Base-by-base conservation (phyloP, 768 basidiomycete species). In the Hygrocybe coccinea region DNA sequence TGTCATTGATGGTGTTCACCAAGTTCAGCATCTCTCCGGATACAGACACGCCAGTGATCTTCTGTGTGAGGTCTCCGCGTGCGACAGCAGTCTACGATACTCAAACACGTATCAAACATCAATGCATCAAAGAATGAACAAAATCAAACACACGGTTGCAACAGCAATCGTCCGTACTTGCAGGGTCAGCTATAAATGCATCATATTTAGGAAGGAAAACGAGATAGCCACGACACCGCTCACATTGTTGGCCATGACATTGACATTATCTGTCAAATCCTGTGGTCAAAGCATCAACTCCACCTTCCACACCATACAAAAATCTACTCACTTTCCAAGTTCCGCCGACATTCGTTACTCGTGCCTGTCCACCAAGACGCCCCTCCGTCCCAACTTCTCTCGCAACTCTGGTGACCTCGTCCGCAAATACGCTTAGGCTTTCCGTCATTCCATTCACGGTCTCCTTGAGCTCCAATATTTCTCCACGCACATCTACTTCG, bases 341-440 rank as follows among this genome's bases (percentile, higher is more conserved):
- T 48, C 97, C 97, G 56, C 91, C 91, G 44, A 99, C 92, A 65
- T 93, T 91, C 59, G 86, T 87, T 36, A 98, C 97, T 52, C 86
- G 80, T 1, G 95, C 97, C 64, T 95, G 95, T 9, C 95, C 95
- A 50, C 95, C 97, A 64, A 98, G 77, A 62, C 86, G 81, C 34
- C 95, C 97, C 67, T 98, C 97, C 7, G 95, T 97, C 25, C 97
- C 97, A 67, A 98, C 97, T 72, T 98, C 94, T 60, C 91, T 82
- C 2, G 95, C 97, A 29, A 98, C 95, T 53, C 94, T 77, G 54
- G 78, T 78, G 21, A 82, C 80, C 71, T 92, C 89, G 63, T 88
- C 87, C 0, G 91, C 91, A 68, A 93, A 92, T 39, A 90, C 77
- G 62, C 86, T 89, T 69, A 92, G 68, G 65, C 82, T 85, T 72